Base-by-base conservation (phyloP, 805 yeast species). In the Saturnispora zaruensis region DNA sequence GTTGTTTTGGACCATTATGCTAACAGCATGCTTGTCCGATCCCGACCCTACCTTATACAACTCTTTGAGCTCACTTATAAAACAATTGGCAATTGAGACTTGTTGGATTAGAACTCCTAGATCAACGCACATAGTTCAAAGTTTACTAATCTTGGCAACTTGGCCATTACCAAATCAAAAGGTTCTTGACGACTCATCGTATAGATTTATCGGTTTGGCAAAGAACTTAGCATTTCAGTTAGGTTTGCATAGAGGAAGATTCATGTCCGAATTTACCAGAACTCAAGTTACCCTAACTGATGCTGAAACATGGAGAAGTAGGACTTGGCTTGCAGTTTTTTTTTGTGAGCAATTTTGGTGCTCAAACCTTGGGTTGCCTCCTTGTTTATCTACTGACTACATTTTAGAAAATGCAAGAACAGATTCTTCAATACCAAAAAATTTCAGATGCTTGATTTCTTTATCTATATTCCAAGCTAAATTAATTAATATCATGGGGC, bases 121-220 rank as follows among this genome's bases (percentile, higher is more conserved):
- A 61, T 86, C 96, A 2, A 87, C 96, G 0, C 96, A 90, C 64
- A 90, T 90, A 37, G 87, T 90, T 6, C 97, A 90, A 62, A 95
- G 96, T 0, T 70, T 90, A 37, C 68, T 90, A 24, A 83, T 90
- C n/a, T 70, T 90, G 26, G 80, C 90, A 26, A 80, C 81, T 14
- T 90, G 97, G 97, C 96, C 96, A 0, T 66, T 90, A 42, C 97
- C 97, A 0, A 89, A 89, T 60, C 90, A 86, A 60, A 90, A 89
- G 60, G 91, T 90, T 18, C 71, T 90, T 52, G 97, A 90, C 66
- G 97, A 90, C 62, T 84, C 93, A 61, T 84, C 95, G 3, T 89
- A 87, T 59, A 73, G 97, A 59, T 90, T 88, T 65, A 81, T 87
- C 16, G 95, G 95, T 0, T 71, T 90, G 41, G 96, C 96, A 1